Conservation (phyloP, 371 early-diverging fungal genomes). For the Rhizopus sp. region DNA sequence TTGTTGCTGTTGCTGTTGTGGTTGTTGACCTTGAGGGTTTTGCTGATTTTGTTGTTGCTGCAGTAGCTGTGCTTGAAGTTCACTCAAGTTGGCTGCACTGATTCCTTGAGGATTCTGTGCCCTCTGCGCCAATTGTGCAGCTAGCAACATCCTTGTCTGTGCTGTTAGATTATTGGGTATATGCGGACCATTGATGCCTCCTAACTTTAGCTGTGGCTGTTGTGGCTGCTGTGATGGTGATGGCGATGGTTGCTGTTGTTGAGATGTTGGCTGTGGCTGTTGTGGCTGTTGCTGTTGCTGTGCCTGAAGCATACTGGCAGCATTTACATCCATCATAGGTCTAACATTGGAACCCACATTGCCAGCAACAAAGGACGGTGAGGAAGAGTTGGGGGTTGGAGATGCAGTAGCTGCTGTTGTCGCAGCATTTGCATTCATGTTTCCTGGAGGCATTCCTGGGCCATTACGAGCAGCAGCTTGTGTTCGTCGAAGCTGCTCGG, state of each 20-base stretch:
- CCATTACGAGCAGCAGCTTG: neutral
- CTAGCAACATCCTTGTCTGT: conserved; percentile 26
- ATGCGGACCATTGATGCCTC: conserved; percentile 12
- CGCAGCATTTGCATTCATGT: neutral
- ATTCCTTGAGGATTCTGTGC: conserved; percentile 14
- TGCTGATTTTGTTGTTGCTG: conserved; percentile 21
- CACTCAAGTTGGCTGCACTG: conserved; percentile 13
- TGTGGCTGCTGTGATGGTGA: neutral
- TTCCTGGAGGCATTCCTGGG: conserved; percentile 3
- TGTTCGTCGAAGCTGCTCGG: conserved; percentile 26
- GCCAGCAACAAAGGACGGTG: conserved; percentile 8
- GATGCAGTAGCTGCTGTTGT: neutral
- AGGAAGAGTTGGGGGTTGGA: conserved; percentile 5
- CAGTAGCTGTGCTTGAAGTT: conserved; percentile 15
- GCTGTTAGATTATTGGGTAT: conserved; percentile 30
- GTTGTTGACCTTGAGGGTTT: neutral
- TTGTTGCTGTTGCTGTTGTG: conserved; percentile 3
- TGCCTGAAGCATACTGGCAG: conserved; percentile 7
- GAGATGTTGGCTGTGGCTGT: conserved; percentile 9
- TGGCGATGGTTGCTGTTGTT: conserved; percentile 1
- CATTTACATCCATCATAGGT: no score
- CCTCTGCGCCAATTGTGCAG: conserved; percentile 28
- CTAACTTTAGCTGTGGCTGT: conserved; percentile 15
- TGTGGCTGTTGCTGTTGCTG: neutral
- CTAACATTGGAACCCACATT: neutral